Conservation (phyloP, 768 basidiomycete species). For the Pisolithus orientalis region DNA sequence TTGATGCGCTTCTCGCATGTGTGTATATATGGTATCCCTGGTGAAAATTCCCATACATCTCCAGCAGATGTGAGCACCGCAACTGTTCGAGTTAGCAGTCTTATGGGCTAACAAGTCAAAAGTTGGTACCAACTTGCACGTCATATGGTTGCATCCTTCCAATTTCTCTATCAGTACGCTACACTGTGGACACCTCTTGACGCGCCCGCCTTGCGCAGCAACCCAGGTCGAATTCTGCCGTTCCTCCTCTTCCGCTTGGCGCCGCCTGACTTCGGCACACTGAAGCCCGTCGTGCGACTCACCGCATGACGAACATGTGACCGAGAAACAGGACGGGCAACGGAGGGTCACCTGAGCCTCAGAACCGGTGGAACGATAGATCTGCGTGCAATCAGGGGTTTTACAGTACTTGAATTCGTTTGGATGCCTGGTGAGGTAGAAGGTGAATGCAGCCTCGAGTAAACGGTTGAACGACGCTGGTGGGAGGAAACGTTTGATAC, state of each 20-base stretch:
- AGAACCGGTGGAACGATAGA: slow-evolving; percentile 50
- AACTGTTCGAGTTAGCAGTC: background rate
- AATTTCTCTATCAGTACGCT: slow-evolving; percentile 61
- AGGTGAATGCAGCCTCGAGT: slow-evolving; percentile 48
- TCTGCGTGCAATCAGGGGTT: slow-evolving; percentile 69
- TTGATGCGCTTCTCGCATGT: background rate
- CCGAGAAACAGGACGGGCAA: slow-evolving; percentile 62
- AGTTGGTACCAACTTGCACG: slow-evolving; percentile 41
- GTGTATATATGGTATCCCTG: background rate
- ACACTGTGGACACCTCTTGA: slow-evolving; percentile 72
- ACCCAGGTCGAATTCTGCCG: slow-evolving; percentile 43
- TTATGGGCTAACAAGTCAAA: no score
- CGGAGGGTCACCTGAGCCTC: slow-evolving; percentile 38
- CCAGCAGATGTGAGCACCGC: background rate
- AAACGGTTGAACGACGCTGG: slow-evolving; percentile 49
- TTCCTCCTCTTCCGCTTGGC: slow-evolving; percentile 18
- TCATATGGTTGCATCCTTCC: slow-evolving; percentile 79
- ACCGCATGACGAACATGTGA: slow-evolving; percentile 61
- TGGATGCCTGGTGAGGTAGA: slow-evolving; percentile 51
- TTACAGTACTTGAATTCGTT: slow-evolving; percentile 69
- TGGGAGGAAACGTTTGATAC: slow-evolving; percentile 46
- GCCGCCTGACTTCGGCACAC: slow-evolving; percentile 41
- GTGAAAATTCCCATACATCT: background rate
- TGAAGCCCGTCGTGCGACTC: slow-evolving; percentile 53
- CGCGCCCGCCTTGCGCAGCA: slow-evolving; percentile 42